These are phyloP conservation scores for Ramularia collo-cygni DNA, from an alignment of 2,329 filamentous ascomycete species.

Conservation along the genomic window DNA sequence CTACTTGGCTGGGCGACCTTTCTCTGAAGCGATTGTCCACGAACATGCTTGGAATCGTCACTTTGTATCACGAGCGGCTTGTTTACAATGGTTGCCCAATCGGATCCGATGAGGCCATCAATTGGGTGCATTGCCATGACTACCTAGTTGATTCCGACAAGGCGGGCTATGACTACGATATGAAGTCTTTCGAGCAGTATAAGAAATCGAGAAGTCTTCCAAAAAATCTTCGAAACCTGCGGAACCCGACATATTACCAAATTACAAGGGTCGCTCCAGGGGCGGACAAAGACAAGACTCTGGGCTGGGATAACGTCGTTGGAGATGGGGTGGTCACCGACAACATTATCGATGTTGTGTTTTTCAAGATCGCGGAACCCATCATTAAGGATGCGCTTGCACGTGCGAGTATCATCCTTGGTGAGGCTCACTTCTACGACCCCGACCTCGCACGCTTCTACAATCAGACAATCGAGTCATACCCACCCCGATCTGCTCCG, in stretches of 20 bases:
- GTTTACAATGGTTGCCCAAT: slow-evolving; percentile 45
- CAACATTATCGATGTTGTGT: slow-evolving; percentile 57
- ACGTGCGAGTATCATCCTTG: slow-evolving; percentile 10
- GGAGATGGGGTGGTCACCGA: slow-evolving; percentile 3
- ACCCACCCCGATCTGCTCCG: not conserved
- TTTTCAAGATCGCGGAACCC: slow-evolving; percentile 22
- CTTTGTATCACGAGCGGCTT: slow-evolving; percentile 55
- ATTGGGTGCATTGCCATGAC: slow-evolving; percentile 38
- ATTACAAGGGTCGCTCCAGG: slow-evolving; percentile 25
- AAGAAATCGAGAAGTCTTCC: slow-evolving; percentile 42
- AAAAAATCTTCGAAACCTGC: slow-evolving; percentile 45
- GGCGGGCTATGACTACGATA: slow-evolving; percentile 44
- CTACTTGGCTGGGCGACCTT: slow-evolving; percentile 9
- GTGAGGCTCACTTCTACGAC: slow-evolving; percentile 1
- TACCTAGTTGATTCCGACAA: slow-evolving; percentile 41
- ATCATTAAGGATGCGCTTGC: slow-evolving; percentile 14
- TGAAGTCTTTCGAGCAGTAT: slow-evolving; percentile 41
- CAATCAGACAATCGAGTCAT: slow-evolving; percentile 3
- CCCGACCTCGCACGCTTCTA: slow-evolving; percentile 8
- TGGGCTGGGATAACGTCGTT: not conserved
- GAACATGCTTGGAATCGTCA: slow-evolving; percentile 56
- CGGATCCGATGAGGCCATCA: slow-evolving; percentile 8
- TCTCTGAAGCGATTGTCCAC: slow-evolving; percentile 38
- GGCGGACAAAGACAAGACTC: slow-evolving; percentile 13
- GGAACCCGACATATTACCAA: slow-evolving; percentile 21